Conservation (phyloP, 1,284 basidiomycete genomes). For the Ceratobasidium sp. region DNA sequence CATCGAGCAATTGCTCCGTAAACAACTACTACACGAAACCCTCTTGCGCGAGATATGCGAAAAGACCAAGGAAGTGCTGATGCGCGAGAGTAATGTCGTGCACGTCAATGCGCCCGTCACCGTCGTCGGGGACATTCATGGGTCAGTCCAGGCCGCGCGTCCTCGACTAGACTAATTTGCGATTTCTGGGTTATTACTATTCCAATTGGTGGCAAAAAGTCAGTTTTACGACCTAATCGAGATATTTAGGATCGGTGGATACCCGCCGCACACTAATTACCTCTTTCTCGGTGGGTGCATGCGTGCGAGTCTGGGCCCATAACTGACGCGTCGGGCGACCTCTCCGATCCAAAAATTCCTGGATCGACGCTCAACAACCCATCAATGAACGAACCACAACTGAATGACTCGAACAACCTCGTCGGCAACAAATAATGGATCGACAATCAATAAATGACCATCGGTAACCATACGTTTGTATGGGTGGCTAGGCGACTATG, state of each 20-base stretch:
- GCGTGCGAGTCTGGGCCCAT: not conserved
- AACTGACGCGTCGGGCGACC: constrained; percentile 19
- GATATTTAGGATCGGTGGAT: constrained; percentile 98
- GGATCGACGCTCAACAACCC: too few relatives aligned
- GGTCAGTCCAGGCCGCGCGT: constrained; percentile 63
- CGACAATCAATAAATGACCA: too few relatives aligned
- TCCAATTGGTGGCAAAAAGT: constrained; percentile 59
- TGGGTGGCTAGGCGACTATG: constrained; percentile 82
- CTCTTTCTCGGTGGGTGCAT: constrained; percentile 85
- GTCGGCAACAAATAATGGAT: too few relatives aligned
- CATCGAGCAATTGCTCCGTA: constrained; percentile 86
- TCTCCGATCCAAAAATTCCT: too few relatives aligned
- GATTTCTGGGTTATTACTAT: constrained; percentile 49
- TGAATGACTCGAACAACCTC: too few relatives aligned
- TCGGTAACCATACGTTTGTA: constrained; percentile 29
- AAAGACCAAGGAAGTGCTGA: constrained; percentile 97
- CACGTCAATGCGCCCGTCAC: constrained; percentile 98
- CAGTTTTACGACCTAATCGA: constrained; percentile 99
- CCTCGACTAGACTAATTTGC: constrained; percentile 45
- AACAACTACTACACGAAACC: constrained; percentile 92
- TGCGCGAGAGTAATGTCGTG: constrained; percentile 98
- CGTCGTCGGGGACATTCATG: constrained; percentile 99
- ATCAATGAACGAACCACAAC: too few relatives aligned
- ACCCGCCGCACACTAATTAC: constrained; percentile 96
- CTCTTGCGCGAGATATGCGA: constrained; percentile 96